Evolutionary conservation across 1,139 yeast species (phyloP).

Genomic region (Blastobotrys persicus): DNA sequence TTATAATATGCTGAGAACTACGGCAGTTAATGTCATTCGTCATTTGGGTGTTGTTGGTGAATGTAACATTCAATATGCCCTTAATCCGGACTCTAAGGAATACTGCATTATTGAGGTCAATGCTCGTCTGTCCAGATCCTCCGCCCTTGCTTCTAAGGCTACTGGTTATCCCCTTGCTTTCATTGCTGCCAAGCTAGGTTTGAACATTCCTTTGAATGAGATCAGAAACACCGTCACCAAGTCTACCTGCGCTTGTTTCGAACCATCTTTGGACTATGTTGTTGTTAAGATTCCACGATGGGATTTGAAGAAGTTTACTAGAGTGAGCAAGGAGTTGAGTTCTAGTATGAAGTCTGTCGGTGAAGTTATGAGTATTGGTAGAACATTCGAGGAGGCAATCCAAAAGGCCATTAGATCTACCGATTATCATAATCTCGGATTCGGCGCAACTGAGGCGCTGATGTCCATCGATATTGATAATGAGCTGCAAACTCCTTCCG

Average conservation of each 20-base stretch:
- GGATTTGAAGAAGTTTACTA: slow-evolving; percentile 96
- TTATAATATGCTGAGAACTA: slow-evolving; percentile 95
- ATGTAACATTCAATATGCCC: slow-evolving; percentile 96
- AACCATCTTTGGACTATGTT: slow-evolving; percentile 94
- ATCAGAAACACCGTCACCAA: slow-evolving; percentile 95
- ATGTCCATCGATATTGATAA: slow-evolving; percentile 87
- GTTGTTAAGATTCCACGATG: slow-evolving; percentile 98
- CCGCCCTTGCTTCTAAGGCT: slow-evolving; percentile 97
- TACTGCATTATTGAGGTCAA: slow-evolving; percentile 97
- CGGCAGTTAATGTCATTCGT: slow-evolving; percentile 95
- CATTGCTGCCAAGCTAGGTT: slow-evolving; percentile 96
- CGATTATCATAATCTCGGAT: slow-evolving; percentile 92
- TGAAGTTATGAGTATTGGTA: slow-evolving; percentile 98
- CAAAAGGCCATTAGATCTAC: slow-evolving; percentile 97
- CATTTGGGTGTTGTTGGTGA: slow-evolving; percentile 99
- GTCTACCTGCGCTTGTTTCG: slow-evolving; percentile 94
- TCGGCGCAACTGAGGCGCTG: slow-evolving; percentile 80
- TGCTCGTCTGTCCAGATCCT: slow-evolving; percentile 94
- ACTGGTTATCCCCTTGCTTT: slow-evolving; percentile 98
- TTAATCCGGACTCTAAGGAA: slow-evolving; percentile 92
- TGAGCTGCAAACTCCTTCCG: slow-evolving; percentile 93
- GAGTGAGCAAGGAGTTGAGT: slow-evolving; percentile 87
- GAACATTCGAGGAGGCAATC: slow-evolving; percentile 95
- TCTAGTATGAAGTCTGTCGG: slow-evolving; percentile 99
- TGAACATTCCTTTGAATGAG: slow-evolving; percentile 92